Conservation (phyloP, 257 asterid genomes). For the Nyctanthes arbortristis region DNA sequence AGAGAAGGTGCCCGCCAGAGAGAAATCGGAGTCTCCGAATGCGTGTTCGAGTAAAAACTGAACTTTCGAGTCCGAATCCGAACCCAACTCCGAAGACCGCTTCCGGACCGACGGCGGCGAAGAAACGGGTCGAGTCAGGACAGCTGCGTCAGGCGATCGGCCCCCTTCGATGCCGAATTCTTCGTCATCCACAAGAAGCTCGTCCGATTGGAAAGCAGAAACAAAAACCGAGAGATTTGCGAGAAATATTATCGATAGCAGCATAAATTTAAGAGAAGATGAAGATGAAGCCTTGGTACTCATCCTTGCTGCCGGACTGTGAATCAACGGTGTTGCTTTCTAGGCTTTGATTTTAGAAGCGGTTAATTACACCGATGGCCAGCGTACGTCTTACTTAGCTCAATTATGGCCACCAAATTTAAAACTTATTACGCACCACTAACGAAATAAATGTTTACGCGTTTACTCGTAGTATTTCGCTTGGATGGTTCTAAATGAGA, state of each 20-base stretch:
- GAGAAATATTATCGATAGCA: constrained; percentile 25
- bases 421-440: too few relatives aligned
- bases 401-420: too few relatives aligned
- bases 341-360: too few relatives aligned
- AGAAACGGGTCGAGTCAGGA: constrained; percentile 33
- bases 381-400: too few relatives aligned
- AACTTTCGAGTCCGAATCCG: constrained; percentile 78
- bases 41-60: constrained; percentile 88
- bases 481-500: too few relatives aligned
- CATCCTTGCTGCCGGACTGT: constrained; percentile 26
- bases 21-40: constrained; percentile 84
- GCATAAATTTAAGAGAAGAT: neutral
- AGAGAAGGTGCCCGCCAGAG: constrained; percentile 82
- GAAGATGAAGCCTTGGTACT: constrained; percentile 10
- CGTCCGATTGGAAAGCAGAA: constrained; percentile 81
- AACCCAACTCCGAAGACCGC: constrained; percentile 42
- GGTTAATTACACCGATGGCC: too few relatives aligned
- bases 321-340: too few relatives aligned
- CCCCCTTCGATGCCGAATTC: constrained; percentile 87
- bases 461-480: too few relatives aligned
- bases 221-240: constrained; percentile 23
- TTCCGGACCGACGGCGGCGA: constrained; percentile 40
- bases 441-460: too few relatives aligned
- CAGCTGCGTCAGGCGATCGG: constrained; percentile 38
- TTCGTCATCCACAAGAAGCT: constrained; percentile 79